Percentiles rank a stretch among this genome's conserved stretches.
phyloP scores from a whole-genome alignment of 2,329 filamentous ascomycete genomes.

The Aureobasidium sp. region DNA sequence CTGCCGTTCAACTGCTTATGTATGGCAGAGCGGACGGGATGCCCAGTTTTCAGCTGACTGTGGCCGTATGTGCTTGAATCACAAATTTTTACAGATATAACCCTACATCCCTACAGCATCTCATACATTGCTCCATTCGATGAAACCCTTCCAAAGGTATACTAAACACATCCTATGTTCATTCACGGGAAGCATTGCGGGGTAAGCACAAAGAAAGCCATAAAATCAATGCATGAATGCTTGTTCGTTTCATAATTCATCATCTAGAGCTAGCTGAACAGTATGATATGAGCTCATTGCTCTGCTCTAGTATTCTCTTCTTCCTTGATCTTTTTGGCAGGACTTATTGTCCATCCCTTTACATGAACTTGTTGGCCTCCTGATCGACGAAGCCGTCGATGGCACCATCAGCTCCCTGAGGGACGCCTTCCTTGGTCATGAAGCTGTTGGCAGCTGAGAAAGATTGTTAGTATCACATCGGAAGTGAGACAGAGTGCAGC shows the following conservation, averaged over 20 bases:
- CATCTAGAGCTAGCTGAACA: not conserved
- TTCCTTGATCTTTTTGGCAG: not conserved
- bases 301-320: not conserved
- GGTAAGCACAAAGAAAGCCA: not conserved
- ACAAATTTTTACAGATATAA: too few relatives aligned
- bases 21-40: too few relatives aligned
- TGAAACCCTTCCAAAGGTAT: too few relatives aligned
- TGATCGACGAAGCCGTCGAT: constrained; percentile 18
- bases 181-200: not conserved
- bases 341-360: not conserved
- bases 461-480: not conserved
- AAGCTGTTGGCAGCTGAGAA: constrained; percentile 19
- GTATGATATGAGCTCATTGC: not conserved
- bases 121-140: too few relatives aligned
- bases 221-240: not conserved
- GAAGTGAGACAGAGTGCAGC: not conserved
- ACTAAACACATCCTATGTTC: not conserved
- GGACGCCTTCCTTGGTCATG: constrained; percentile 21
- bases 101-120: too few relatives aligned
- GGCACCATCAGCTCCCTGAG: constrained; percentile 16
- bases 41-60: too few relatives aligned
- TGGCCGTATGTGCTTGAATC: too few relatives aligned
- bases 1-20: too few relatives aligned
- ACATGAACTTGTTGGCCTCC: constrained; percentile 19
- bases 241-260: not conserved